phyloP scores from a whole-genome alignment of 768 basidiomycete genomes.

The Suillus weaverae region DNA sequence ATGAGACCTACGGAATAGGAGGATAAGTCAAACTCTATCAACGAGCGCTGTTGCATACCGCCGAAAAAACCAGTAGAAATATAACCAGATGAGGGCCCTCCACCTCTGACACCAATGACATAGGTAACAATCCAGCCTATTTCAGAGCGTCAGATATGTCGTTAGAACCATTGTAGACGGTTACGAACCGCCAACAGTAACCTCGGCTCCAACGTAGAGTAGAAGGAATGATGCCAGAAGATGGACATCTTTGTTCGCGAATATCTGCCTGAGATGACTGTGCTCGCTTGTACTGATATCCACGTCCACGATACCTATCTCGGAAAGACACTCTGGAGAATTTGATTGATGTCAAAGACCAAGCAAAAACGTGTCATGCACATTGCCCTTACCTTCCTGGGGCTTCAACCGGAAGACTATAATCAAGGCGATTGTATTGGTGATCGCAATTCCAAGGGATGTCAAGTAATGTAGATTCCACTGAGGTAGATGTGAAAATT shows the following conservation, averaged over 20 bases:
- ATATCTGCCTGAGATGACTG: slow-evolving; percentile 50
- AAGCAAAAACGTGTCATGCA: not conserved
- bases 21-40: not conserved
- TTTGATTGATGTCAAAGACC: not conserved
- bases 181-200: slow-evolving; percentile 43
- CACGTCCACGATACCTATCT: slow-evolving; percentile 49
- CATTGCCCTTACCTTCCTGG: slow-evolving; percentile 56
- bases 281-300: slow-evolving; percentile 37
- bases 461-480: slow-evolving; percentile 83
- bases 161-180: not conserved
- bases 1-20: slow-evolving; percentile 45
- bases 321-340: slow-evolving; percentile 47
- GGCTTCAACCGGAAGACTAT: slow-evolving; percentile 65
- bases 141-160: not conserved
- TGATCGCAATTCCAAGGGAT: slow-evolving; percentile 64
- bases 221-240: slow-evolving; percentile 62
- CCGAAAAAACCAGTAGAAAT: slow-evolving; percentile 59
- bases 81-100: slow-evolving; percentile 46
- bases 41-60: slow-evolving; percentile 34
- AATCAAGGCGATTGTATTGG: slow-evolving; percentile 53
- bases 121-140: slow-evolving; percentile 75
- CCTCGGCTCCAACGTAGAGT: slow-evolving; percentile 71
- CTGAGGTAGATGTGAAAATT: slow-evolving; percentile 61
- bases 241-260: slow-evolving; percentile 55
- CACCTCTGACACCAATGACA: slow-evolving; percentile 42